Conservation (phyloP, 2,329 filamentous ascomycete species). For the Lachnellula subtilissima region DNA sequence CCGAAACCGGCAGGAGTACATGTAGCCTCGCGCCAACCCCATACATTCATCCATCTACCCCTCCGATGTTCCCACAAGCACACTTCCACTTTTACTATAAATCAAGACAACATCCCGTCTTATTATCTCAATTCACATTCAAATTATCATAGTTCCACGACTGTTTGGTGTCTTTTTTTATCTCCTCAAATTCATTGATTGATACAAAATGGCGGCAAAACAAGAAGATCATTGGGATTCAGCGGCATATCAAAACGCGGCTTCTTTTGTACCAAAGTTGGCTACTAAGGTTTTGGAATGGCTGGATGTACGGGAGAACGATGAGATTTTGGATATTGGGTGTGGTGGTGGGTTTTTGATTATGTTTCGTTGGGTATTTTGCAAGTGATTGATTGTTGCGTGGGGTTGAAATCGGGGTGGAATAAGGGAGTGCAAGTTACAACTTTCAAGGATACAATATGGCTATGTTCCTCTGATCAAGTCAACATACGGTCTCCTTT, state of each 20-base stretch:
- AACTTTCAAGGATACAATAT: not conserved
- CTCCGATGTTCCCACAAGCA: not conserved
- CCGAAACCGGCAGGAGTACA: slow-evolving; percentile 11
- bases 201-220: slow-evolving; percentile 11
- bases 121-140: not conserved
- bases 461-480: not conserved
- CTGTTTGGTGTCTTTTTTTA: too few relatives aligned
- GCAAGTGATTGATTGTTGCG: not conserved
- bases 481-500: not conserved
- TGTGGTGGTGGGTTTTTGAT: slow-evolving; percentile 50
- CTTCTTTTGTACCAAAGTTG: slow-evolving; percentile 60
- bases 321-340: slow-evolving; percentile 57
- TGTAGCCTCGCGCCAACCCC: slow-evolving; percentile 1
- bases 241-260: slow-evolving; percentile 53
- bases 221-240: slow-evolving; percentile 36
- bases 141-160: not conserved
- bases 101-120: not conserved
- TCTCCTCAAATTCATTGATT: not conserved
- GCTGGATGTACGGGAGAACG: slow-evolving; percentile 53
- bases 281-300: slow-evolving; percentile 53
- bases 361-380: not conserved
- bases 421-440: not conserved
- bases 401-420: not conserved
- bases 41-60: not conserved
- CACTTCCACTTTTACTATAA: not conserved